Evolutionary conservation across 2,329 filamentous ascomycete genomes (phyloP).

Genomic region (Tolypocladium sp.): DNA sequence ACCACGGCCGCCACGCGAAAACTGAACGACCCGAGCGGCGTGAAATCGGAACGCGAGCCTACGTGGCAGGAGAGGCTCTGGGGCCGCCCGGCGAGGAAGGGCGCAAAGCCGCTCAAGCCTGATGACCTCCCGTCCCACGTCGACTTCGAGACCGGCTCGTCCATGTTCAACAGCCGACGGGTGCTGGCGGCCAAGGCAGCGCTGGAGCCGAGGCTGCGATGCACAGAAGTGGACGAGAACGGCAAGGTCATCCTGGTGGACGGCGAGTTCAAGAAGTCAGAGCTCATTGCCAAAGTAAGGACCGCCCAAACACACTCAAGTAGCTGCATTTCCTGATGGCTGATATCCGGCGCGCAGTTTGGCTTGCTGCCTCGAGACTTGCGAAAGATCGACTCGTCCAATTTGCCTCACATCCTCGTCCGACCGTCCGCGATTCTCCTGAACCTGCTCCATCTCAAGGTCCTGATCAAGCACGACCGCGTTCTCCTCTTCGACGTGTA

Average conservation of each 20-base stretch:
- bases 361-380: conserved; percentile 88
- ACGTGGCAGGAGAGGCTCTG: conserved; percentile 42
- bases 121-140: conserved; percentile 49
- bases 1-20: conserved; percentile 15
- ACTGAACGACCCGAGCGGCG: conserved; percentile 9
- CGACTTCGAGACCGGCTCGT: conserved; percentile 44
- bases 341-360: conserved; percentile 46
- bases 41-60: conserved; percentile 13
- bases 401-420: conserved; percentile 89
- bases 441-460: conserved; percentile 91
- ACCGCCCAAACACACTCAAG: neutral
- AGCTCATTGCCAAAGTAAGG: conserved; percentile 82
- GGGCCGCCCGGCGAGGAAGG: conserved; percentile 28
- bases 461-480: conserved; percentile 88
- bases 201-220: conserved; percentile 77
- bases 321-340: neutral
- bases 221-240: conserved; percentile 89
- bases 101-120: conserved; percentile 35
- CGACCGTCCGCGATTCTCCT: conserved; percentile 89
- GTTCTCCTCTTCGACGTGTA: conserved; percentile 95
- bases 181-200: conserved; percentile 66
- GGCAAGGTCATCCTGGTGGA: conserved; percentile 89
- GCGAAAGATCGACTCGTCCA: conserved; percentile 94
- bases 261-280: conserved; percentile 94
- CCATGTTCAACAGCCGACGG: conserved; percentile 60